Conservation (phyloP, 2,329 filamentous ascomycete species). For the Hypoxylon sp. region DNA sequence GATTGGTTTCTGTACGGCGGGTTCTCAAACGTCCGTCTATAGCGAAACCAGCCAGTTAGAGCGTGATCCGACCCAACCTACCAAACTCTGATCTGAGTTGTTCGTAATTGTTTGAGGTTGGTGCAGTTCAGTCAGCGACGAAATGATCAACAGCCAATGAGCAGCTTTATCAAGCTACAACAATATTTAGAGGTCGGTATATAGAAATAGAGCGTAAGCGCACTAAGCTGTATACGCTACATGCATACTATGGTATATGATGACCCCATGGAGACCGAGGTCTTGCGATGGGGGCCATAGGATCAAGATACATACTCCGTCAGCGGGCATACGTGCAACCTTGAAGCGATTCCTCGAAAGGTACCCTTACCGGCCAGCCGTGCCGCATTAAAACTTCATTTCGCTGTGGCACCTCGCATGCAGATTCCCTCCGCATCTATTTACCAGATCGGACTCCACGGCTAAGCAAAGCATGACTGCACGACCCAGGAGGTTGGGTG, state of each 20-base stretch:
- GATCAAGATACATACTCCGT: slow-evolving; percentile 36
- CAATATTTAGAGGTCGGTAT: slow-evolving; percentile 32
- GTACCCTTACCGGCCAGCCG: slow-evolving; percentile 18
- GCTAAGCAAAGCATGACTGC: slow-evolving; percentile 36
- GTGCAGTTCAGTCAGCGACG: slow-evolving; percentile 30
- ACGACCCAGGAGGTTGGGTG: slow-evolving; percentile 39
- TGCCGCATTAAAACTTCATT: slow-evolving; percentile 36
- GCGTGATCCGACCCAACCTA: slow-evolving; percentile 34
- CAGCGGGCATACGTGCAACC: slow-evolving; percentile 26
- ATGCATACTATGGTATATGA: slow-evolving; percentile 24
- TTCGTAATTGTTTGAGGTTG: slow-evolving; percentile 19
- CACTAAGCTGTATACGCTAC: slow-evolving; percentile 28
- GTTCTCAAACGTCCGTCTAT: slow-evolving; percentile 5
- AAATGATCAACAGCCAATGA: slow-evolving; percentile 24
- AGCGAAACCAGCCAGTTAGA: slow-evolving; percentile 25
- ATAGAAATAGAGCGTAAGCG: slow-evolving; percentile 40
- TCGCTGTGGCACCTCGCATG: slow-evolving; percentile 36
- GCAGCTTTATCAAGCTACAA: slow-evolving; percentile 12
- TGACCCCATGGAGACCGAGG: slow-evolving; percentile 28
- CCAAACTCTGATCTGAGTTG: slow-evolving; percentile 15
- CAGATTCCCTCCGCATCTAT: slow-evolving; percentile 42
- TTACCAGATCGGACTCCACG: slow-evolving; percentile 40
- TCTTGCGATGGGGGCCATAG: slow-evolving; percentile 37
- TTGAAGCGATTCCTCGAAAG: slow-evolving; percentile 20
- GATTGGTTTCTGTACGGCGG: slow-evolving; percentile 28